Base-by-base conservation (phyloP, 371 early-diverging fungal genomes). In the Sporodiniella umbellata region DNA sequence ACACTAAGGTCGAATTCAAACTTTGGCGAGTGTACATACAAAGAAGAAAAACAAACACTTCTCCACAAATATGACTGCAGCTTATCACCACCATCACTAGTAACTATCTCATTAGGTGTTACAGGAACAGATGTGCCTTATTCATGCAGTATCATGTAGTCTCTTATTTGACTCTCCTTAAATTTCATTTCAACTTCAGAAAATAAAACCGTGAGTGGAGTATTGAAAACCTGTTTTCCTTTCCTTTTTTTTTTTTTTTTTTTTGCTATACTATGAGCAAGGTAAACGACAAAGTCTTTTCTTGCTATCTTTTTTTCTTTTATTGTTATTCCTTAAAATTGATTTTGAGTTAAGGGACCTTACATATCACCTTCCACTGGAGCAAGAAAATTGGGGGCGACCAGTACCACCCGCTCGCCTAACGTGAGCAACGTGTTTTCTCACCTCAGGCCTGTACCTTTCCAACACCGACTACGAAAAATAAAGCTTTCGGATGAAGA, bases 11-110 rank as follows among this genome's bases (percentile, higher is more conserved):
- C 86, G 14, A 50, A 68, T 17, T 78, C 80, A 6, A 79, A 79
- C 8, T 80, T 81, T 52, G 92, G 92, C 1, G 72, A 75, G 42
- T 89, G 85, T 80, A 60, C 71, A 24, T 89, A 86, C 54, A 68
- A 80, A 35, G 67, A 70, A 45, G 78, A 79, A 5, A 60, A 72
- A 30, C 89, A 91, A 54, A 87, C 85, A 0, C 60, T 91, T 10
- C 80, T 80, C 33, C 89, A 78, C 45, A 25, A 30, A 7, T 64
- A 49, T 42, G n/a, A 48, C 10, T 51, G 33, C 6, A 31, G 22
- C 10, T 11, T 45, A 7, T 14, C 18, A 50, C 8, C 18, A 11
- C 31, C 31, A 12, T 33, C 15, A 5, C 17, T 19, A 43, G 39
- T 51, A 12, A 51, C 46, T 7, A 51, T 60, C 23, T 26, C 30